phyloP scores from a whole-genome alignment of 805 yeast species.

The Teunomyces gatunensis region DNA sequence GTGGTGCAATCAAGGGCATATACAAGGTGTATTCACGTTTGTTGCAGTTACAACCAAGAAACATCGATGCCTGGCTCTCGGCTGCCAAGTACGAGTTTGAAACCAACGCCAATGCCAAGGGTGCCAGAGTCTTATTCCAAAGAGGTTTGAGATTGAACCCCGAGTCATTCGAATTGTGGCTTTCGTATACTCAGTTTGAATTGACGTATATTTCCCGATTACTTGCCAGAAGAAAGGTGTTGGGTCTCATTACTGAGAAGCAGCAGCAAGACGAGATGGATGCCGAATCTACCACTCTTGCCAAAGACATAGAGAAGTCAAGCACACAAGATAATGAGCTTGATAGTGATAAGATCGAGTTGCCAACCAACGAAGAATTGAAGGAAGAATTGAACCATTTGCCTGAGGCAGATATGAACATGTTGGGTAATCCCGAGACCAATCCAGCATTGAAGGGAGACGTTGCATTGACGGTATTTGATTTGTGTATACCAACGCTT shows the following conservation, averaged over 20 bases:
- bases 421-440: slow-evolving; percentile 82
- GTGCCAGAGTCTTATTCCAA: slow-evolving; percentile 84
- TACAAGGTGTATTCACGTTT: slow-evolving; percentile 75
- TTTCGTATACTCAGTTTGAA: slow-evolving; percentile 84
- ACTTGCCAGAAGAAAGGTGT: slow-evolving; percentile 75
- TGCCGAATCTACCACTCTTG: slow-evolving; percentile 24
- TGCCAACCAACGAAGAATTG: slow-evolving; percentile 54
- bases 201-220: slow-evolving; percentile 80
- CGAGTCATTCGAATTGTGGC: slow-evolving; percentile 72
- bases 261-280: slow-evolving; percentile 56
- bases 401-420: slow-evolving; percentile 84
- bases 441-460: slow-evolving; percentile 66
- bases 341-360: slow-evolving; percentile 39
- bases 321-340: slow-evolving; percentile 25
- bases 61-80: slow-evolving; percentile 86
- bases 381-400: slow-evolving; percentile 64
- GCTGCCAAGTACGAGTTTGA: slow-evolving; percentile 95
- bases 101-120: slow-evolving; percentile 79
- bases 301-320: slow-evolving; percentile 36
- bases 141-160: slow-evolving; percentile 81
- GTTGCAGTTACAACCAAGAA: slow-evolving; percentile 85
- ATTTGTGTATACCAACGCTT: slow-evolving; percentile 33
- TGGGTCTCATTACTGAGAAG: slow-evolving; percentile 73
- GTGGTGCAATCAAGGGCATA: slow-evolving; percentile 67
- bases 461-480: slow-evolving; percentile 42